These are phyloP conservation scores for Stropharia rugosoannulata DNA, from an alignment of 768 basidiomycete genomes.

Conservation along the genomic window DNA sequence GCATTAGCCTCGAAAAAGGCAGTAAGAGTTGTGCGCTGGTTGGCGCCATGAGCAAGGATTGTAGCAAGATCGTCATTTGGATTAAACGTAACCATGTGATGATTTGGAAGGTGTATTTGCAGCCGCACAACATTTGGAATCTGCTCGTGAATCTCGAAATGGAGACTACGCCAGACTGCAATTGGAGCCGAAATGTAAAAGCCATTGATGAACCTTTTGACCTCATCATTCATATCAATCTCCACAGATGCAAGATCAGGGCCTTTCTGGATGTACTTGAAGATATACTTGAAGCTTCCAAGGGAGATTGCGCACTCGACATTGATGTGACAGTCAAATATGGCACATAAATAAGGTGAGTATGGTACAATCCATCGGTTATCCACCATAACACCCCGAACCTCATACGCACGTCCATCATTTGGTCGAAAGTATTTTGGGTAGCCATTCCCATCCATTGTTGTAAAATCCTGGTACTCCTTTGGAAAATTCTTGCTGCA, in stretches of 20 bases:
- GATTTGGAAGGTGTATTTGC: slow-evolving; percentile 38
- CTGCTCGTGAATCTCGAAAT: slow-evolving; percentile 31
- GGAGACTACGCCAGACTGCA: slow-evolving; percentile 33
- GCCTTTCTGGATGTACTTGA: slow-evolving; percentile 53
- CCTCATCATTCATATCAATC: slow-evolving; percentile 34
- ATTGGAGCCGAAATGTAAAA: slow-evolving; percentile 36
- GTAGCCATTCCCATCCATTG: slow-evolving; percentile 18
- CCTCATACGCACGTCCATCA: slow-evolving; percentile 26
- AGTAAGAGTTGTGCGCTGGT: slow-evolving; percentile 20
- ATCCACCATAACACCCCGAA: slow-evolving; percentile 18
- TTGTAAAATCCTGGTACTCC: slow-evolving; percentile 22
- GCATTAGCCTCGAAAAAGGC: slow-evolving; percentile 32
- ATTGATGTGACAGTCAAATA: slow-evolving; percentile 46
- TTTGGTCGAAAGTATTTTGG: slow-evolving; percentile 24
- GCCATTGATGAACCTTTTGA: slow-evolving; percentile 32
- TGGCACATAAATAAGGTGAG: slow-evolving; percentile 26
- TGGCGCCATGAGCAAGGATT: slow-evolving; percentile 23
- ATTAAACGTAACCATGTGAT: slow-evolving; percentile 38
- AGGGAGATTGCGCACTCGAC: slow-evolving; percentile 37
- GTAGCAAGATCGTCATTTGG: slow-evolving; percentile 23
- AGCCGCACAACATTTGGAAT: slow-evolving; percentile 39
- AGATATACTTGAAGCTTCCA: slow-evolving; percentile 40
- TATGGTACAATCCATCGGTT: slow-evolving; percentile 44
- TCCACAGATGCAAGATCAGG: slow-evolving; percentile 11
- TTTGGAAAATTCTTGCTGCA: slow-evolving; percentile 32